Evolutionary conservation across 2,329 filamentous ascomycete genomes (phyloP).

Genomic region (Fusarium miscanthi): DNA sequence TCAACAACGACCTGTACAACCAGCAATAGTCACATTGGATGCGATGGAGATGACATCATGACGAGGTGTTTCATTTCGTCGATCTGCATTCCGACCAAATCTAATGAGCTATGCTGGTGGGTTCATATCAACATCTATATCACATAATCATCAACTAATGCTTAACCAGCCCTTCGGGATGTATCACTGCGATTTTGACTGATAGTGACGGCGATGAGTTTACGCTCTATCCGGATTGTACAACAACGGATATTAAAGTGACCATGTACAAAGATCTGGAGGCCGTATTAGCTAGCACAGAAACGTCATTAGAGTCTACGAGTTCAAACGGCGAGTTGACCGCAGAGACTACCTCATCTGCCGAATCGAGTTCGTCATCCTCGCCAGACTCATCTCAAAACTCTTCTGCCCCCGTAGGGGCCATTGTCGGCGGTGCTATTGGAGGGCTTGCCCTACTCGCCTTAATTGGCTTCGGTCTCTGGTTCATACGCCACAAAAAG

Average conservation of each 20-base stretch:
- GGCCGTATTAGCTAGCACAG: neutral
- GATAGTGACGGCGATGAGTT: neutral
- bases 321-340: neutral
- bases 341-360: neutral
- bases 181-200: neutral
- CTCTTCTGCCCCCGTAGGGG: neutral
- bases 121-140: accelerated
- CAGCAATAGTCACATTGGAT: neutral
- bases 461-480: neutral
- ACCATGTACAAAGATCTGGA: neutral
- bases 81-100: neutral
- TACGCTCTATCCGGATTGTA: neutral
- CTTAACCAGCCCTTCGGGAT: neutral
- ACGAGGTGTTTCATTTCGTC: neutral
- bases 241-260: neutral
- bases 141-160: neutral
- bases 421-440: neutral
- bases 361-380: neutral
- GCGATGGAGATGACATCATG: neutral
- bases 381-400: neutral
- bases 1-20: neutral
- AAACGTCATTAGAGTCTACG: neutral
- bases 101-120: neutral
- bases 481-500: conserved; percentile 5
- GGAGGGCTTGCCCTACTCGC: neutral